Conservation (phyloP, 2,329 filamentous ascomycete species). For the Biscogniauxia sp. region DNA sequence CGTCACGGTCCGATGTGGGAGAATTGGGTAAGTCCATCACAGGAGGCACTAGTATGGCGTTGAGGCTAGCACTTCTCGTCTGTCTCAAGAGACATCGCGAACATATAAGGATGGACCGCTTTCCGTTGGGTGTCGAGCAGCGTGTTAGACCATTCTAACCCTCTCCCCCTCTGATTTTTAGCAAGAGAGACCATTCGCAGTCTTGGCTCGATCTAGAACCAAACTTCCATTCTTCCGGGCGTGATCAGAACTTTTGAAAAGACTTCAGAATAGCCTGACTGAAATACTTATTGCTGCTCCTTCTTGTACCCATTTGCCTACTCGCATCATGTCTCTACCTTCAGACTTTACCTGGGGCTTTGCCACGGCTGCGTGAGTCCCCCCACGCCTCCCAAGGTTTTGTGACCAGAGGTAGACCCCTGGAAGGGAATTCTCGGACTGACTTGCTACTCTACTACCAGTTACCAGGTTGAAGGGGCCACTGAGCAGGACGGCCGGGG, state of each 20-base stretch:
- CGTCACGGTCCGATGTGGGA: slow-evolving; percentile 51
- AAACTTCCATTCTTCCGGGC: slow-evolving; percentile 31
- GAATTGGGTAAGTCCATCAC: slow-evolving; percentile 34
- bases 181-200: slow-evolving; percentile 7
- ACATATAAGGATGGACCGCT: slow-evolving; percentile 25
- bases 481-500: slow-evolving; percentile 72
- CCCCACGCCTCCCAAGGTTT: slow-evolving; percentile 1
- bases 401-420: not conserved
- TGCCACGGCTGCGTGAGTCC: slow-evolving; percentile 67
- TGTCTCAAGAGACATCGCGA: not conserved
- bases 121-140: slow-evolving; percentile 4
- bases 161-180: not conserved
- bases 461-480: slow-evolving; percentile 85
- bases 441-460: slow-evolving; percentile 36
- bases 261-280: slow-evolving; percentile 20
- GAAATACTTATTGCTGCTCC: slow-evolving; percentile 10
- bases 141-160: slow-evolving; percentile 1
- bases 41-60: slow-evolving; percentile 11
- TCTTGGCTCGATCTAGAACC: slow-evolving; percentile 23
- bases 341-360: slow-evolving; percentile 77
- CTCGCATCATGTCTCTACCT: slow-evolving; percentile 54
- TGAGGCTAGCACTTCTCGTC: not conserved
- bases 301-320: slow-evolving; percentile 7
- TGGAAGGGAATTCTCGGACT: slow-evolving; percentile 10
- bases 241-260: slow-evolving; percentile 22